Evolutionary conservation across 495 filamentous ascomycete species (phyloP), one percentile per base, ranked within the genome.

Genomic region (Hypoxylon fragiforme): DNA sequence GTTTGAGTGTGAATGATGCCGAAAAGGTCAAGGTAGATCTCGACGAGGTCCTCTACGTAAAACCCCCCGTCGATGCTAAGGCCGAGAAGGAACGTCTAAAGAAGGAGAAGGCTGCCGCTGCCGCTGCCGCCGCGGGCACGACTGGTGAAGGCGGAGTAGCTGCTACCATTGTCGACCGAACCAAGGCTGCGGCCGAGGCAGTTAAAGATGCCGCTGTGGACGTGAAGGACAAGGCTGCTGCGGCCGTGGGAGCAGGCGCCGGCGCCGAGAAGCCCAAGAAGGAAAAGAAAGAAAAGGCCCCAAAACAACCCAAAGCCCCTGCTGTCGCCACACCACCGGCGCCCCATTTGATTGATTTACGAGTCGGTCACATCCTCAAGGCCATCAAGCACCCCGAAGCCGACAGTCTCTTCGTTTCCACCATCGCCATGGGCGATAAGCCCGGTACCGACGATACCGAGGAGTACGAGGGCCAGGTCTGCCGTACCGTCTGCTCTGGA

Each of bases 351-450:
- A 96, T 98, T 64, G 95, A 98, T 66, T 84, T 98, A 32, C 86
- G 94, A 40, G 91, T 97, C 44, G 94, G 95, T 44, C 94, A 98
- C 77, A 96, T 98, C 63, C 84, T 98, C 62, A 89, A 94, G 73
- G 92, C 91, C 14, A 81, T 90, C 73, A 88, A 89, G 66, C 94
- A 98, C 77, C 95, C 94, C 39, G 94, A 97, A 64, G 94, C 94
- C 54, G 94, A 98, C 75, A 92, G 88, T 9, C 82, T 98, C 18
- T 98, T 84, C 70, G 94, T 98, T 46, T 94, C 89, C 47, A 97
- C 91, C n/a, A 95, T 98, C 65, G 90, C 90, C 52, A 91, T 90
- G 76, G 95, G 95, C 47, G 94, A 98, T 72, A 76, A 87, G 44
- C 77, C 89, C 12, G 90, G 89, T 50, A 85, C 86, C 39, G 89